Percentiles rank a stretch among this genome's conserved stretches.
phyloP scores from a whole-genome alignment of 139 green algal species.

The Chlorella sp. region DNA sequence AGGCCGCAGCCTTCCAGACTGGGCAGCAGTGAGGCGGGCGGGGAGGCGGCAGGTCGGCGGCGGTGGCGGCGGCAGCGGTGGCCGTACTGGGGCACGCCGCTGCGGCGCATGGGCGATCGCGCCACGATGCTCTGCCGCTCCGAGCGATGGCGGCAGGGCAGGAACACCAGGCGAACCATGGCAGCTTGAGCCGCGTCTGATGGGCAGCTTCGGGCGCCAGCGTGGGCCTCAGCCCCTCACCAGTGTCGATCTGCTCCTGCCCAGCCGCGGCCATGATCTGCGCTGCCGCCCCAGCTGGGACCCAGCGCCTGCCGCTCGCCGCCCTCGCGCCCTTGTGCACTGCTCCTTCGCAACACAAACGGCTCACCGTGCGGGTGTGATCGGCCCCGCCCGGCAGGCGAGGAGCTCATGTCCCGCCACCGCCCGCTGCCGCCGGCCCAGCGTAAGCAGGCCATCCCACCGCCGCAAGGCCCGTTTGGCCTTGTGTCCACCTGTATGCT shows the following conservation, averaged over 20 bases:
- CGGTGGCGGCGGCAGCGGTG: background rate
- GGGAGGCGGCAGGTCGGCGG: background rate
- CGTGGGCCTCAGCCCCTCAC: no score
- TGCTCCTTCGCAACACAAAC: no score
- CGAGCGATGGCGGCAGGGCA: background rate
- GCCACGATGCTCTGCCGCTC: no score
- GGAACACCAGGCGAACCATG: background rate
- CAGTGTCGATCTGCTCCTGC: conserved; percentile 2
- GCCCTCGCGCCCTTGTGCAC: no score
- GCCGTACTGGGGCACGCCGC: background rate
- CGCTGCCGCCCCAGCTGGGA: no score
- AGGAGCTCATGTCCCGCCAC: no score
- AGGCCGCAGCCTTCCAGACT: conserved; percentile 82
- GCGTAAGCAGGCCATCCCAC: conserved; percentile 73
- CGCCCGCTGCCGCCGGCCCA: background rate
- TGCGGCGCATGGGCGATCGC: background rate
- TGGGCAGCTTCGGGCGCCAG: no score
- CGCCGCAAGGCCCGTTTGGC: conserved; percentile 79
- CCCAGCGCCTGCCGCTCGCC: no score
- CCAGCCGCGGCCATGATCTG: no score
- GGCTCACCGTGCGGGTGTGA: no score
- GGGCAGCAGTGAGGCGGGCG: background rate
- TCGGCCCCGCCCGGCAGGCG: no score
- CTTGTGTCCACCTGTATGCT: conserved; percentile 66
- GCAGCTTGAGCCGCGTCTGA: background rate